A percentile compares a stretch with the other conserved stretches of the same genome.
These are phyloP conservation scores for Candida glucosophila DNA, from an alignment of 1,139 yeast genomes.

Conservation along the genomic window DNA sequence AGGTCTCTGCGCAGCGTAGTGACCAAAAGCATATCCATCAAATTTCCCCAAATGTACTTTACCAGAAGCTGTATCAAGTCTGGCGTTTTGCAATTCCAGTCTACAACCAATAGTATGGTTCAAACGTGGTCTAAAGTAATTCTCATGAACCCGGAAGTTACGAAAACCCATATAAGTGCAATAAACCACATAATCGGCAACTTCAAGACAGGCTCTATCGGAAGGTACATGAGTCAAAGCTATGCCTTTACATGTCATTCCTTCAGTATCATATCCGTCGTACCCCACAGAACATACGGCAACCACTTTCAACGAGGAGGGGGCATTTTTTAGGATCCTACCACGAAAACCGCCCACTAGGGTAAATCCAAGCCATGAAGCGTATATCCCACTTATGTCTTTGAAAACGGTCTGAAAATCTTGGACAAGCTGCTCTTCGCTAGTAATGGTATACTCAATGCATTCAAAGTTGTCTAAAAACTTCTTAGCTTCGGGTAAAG, in stretches of 20 bases:
- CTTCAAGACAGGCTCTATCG: slow-evolving; percentile 53
- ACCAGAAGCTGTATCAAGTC: slow-evolving; percentile 28
- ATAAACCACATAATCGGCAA: slow-evolving; percentile 67
- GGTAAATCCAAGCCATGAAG: slow-evolving; percentile 52
- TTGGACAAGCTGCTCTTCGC: slow-evolving; percentile 29
- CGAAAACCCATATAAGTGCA: slow-evolving; percentile 57
- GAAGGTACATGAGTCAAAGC: slow-evolving; percentile 60
- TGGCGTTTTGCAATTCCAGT: slow-evolving; percentile 21
- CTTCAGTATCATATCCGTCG: slow-evolving; percentile 46
- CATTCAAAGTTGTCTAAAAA: slow-evolving; percentile 35
- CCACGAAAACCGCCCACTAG: slow-evolving; percentile 41
- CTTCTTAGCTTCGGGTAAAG: slow-evolving; percentile 25
- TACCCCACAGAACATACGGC: slow-evolving; percentile 67
- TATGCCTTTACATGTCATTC: slow-evolving; percentile 36
- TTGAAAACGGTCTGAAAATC: slow-evolving; percentile 25
- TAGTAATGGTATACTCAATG: slow-evolving; percentile 31
- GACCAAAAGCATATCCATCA: slow-evolving; percentile 34
- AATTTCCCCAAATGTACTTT: slow-evolving; percentile 17
- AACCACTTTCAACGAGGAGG: slow-evolving; percentile 44
- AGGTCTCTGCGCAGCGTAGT: slow-evolving; percentile 25
- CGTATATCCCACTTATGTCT: slow-evolving; percentile 52
- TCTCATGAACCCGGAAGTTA: slow-evolving; percentile 44
- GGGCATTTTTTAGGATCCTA: slow-evolving; percentile 42
- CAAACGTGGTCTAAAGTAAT: slow-evolving; percentile 17
- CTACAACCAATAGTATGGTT: slow-evolving; percentile 38